phyloP scores from a whole-genome alignment of 2,329 filamentous ascomycete species.

The Huntiella savannae region DNA sequence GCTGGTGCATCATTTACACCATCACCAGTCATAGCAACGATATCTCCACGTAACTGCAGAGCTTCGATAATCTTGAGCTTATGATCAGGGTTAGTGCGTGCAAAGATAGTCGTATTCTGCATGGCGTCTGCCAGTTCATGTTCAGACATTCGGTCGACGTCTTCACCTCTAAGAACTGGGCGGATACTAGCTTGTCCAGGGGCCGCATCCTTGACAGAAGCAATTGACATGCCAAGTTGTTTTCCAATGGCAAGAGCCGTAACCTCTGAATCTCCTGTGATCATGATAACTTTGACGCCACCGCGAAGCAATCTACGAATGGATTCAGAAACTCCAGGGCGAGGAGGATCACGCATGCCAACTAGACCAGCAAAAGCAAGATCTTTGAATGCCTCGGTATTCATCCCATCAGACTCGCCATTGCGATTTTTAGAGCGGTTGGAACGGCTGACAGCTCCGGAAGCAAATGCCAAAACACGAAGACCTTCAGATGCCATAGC shows the following conservation, averaged over 20 bases:
- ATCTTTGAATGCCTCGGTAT: conserved; percentile 62
- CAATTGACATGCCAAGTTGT: conserved; percentile 84
- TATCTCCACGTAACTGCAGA: conserved; percentile 79
- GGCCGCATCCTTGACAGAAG: conserved; percentile 28
- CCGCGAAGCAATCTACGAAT: conserved; percentile 83
- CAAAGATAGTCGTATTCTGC: conserved; percentile 80
- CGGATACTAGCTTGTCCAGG: conserved; percentile 40
- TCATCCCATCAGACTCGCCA: conserved; percentile 26
- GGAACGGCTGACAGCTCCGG: conserved; percentile 46
- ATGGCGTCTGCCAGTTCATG: conserved; percentile 70
- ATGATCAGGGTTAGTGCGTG: conserved; percentile 88
- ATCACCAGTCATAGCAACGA: conserved; percentile 97
- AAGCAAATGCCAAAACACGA: conserved; percentile 82
- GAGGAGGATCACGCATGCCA: conserved; percentile 91
- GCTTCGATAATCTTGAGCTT: conserved; percentile 94
- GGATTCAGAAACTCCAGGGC: conserved; percentile 73
- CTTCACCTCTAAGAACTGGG: conserved; percentile 68
- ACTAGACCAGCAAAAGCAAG: conserved; percentile 82
- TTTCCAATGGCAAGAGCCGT: conserved; percentile 86
- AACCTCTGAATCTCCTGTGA: conserved; percentile 88
- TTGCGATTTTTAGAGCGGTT: conserved; percentile 15
- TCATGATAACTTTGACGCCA: conserved; percentile 96
- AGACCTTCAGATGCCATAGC: conserved; percentile 77
- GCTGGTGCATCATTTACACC: conserved; percentile 96
- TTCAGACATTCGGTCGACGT: conserved; percentile 84